phyloP scores from a whole-genome alignment of 2,329 filamentous ascomycete genomes.

The Albifimbria verrucaria region DNA sequence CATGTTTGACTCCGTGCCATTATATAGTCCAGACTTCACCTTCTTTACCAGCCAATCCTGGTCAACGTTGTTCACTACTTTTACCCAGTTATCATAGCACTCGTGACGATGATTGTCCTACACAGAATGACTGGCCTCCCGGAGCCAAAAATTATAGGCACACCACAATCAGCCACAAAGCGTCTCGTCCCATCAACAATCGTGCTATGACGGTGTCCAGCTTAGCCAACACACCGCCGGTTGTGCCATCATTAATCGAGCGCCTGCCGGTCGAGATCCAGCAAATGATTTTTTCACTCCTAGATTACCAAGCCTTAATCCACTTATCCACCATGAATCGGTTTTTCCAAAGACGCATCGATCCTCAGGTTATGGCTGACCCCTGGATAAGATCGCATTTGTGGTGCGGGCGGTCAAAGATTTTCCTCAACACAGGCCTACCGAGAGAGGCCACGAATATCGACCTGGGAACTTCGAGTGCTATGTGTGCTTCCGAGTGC shows the following conservation, averaged over 20 bases:
- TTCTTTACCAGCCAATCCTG: no score
- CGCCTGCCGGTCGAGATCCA: conserved; percentile 30
- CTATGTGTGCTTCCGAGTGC: conserved; percentile 39
- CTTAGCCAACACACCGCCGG: conserved; percentile 8
- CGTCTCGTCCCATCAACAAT: conserved; percentile 5
- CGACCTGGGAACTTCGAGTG: conserved; percentile 39
- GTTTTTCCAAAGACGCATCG: conserved; percentile 28
- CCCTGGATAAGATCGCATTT: conserved; percentile 34
- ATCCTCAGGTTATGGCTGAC: conserved; percentile 31
- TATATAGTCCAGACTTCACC: not conserved
- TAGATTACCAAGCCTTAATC: conserved; percentile 41
- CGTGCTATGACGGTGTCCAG: not conserved
- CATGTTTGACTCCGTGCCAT: no score
- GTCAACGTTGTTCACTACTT: no score
- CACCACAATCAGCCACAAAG: conserved; percentile 5
- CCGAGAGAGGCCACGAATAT: conserved; percentile 32
- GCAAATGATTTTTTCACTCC: conserved; percentile 26
- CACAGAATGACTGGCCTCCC: conserved; percentile 16
- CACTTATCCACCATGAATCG: conserved; percentile 33
- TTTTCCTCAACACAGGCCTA: conserved; percentile 36
- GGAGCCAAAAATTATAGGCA: conserved; percentile 12
- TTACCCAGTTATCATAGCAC: conserved; percentile 3
- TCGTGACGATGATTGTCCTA: conserved; percentile 25
- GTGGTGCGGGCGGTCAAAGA: conserved; percentile 38
- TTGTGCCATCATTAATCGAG: conserved; percentile 25